Evolutionary conservation across 2,329 filamentous ascomycete species (phyloP), one percentile per base, ranked within the genome.

Genomic region (Zymoseptoria crescenta): DNA sequence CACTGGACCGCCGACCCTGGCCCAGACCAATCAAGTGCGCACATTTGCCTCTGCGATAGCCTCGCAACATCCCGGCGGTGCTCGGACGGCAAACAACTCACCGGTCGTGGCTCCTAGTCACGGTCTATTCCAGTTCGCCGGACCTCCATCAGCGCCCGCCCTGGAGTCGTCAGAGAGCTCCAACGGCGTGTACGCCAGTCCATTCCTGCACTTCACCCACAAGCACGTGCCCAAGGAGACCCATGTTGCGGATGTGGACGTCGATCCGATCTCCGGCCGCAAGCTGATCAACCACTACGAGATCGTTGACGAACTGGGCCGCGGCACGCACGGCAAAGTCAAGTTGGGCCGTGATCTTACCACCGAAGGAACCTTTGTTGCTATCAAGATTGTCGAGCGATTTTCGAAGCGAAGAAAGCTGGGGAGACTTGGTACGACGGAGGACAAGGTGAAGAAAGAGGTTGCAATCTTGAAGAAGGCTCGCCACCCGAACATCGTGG

Each of bases 391-490:
- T 68, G 96, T 99, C 52, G 91, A 96, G 59, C 86, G 94, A 45
- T 96, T 94, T 72, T 96, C 93, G 56, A 96, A 96, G 77, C 91
- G 90, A 68, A 86, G 92, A 58, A 88, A 93, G 27, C 81, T 99
- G n/a, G 94, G 94, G 56, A 84, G 84, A 68, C 75, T 84, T 48
- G 84, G 82, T n/a, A 84, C 84, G 60, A 83, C 85, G 19, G 84
- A 87, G 69, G 87, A 90, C 74, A 93, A 92, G 78, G 91, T 89
- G 58, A 96, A 96, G 77, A 88, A 89, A 72, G 94, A 99, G 77
- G 96, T 99, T 64, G 94, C 94, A 71, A 97, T 99, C 59, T 80
- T 99, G 68, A 99, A 99, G 75, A 99, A 99, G 78, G 96, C 96
- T 56, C 87, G 93, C 29, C 94, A 99, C 74, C 87, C 90, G n/a